Percentiles rank a stretch among this genome's conserved stretches.
These are phyloP conservation scores for Paraphoma chrysanthemicola DNA, from an alignment of 2,329 filamentous ascomycete genomes.

Conservation along the genomic window DNA sequence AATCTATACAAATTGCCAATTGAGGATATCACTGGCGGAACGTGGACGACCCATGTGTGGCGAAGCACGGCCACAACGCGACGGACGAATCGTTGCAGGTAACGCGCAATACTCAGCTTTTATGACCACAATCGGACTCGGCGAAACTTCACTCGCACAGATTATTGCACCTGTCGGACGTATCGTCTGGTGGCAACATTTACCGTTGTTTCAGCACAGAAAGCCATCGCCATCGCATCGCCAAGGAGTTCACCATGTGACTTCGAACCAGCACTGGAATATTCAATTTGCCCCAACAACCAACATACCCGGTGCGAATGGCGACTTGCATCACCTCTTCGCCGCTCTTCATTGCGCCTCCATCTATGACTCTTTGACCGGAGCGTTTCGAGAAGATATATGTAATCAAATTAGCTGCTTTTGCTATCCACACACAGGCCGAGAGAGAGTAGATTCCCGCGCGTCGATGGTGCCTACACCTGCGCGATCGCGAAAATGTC, in stretches of 20 bases:
- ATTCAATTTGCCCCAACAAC: constrained; percentile 6
- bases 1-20: constrained; percentile 19
- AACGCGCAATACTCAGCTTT: constrained; percentile 14
- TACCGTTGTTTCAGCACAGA: neutral
- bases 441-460: neutral
- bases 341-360: neutral
- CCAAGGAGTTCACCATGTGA: neutral
- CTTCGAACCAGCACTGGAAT: constrained; percentile 1
- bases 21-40: constrained; percentile 19
- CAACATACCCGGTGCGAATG: too few species aligned
- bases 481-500: neutral
- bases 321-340: too few species aligned
- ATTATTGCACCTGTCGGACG: constrained; percentile 2
- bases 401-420: constrained; percentile 9
- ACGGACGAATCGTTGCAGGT: constrained; percentile 19
- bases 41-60: constrained; percentile 22
- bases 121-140: constrained; percentile 7
- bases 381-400: neutral
- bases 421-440: neutral
- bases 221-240: neutral
- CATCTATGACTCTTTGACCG: neutral
- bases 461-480: neutral
- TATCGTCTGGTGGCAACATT: constrained; percentile 13
- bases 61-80: constrained; percentile 27
- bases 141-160: constrained; percentile 4